These are phyloP conservation scores for Oxyria digyna DNA, from an alignment of 148 eudicot genomes.

Conservation along the genomic window DNA sequence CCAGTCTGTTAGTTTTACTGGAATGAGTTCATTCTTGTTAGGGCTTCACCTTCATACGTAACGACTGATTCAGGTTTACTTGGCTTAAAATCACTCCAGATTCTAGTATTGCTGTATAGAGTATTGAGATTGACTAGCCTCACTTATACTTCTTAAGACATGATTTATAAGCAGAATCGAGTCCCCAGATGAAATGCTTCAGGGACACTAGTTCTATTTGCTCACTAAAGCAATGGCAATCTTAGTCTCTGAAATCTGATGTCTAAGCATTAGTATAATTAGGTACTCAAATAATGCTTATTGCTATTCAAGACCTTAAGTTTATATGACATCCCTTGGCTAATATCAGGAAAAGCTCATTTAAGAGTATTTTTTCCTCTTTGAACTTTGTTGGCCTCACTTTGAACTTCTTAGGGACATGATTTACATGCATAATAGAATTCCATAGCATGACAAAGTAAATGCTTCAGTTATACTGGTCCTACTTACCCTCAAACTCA, in stretches of 20 bases:
- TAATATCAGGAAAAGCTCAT: background rate
- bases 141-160: too few species aligned
- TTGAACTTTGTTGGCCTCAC: background rate
- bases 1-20: too few species aligned
- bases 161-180: too few species aligned
- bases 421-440: background rate
- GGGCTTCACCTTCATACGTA: background rate
- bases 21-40: background rate
- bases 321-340: background rate
- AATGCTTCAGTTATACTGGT: background rate
- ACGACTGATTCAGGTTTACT: background rate
- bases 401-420: background rate
- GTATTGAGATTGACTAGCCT: too few species aligned
- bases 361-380: background rate
- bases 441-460: background rate
- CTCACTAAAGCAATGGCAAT: too few species aligned
- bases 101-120: too few species aligned
- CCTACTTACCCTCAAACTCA: background rate
- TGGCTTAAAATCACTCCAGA: too few species aligned
- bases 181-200: too few species aligned
- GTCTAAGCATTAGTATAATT: background rate
- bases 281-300: background rate
- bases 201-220: too few species aligned
- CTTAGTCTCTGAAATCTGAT: too few species aligned
- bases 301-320: background rate